Conservation (phyloP, 2,329 filamentous ascomycete genomes). For the Clonostachys solani region DNA sequence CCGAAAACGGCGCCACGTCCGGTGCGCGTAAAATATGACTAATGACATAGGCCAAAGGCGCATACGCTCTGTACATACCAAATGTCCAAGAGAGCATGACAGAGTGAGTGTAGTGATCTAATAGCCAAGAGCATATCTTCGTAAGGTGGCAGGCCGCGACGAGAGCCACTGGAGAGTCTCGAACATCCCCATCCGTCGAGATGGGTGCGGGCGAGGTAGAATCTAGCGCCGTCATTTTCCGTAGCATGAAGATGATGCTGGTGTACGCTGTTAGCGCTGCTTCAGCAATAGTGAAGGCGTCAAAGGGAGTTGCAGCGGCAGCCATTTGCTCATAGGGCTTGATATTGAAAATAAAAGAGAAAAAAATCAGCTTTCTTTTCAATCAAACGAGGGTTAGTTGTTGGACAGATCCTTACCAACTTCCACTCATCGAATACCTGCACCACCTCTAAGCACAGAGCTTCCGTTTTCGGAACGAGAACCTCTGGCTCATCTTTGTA, state of each 20-base stretch:
- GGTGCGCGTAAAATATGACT: slow-evolving; percentile 12
- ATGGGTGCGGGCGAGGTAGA: slow-evolving; percentile 16
- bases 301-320: slow-evolving; percentile 9
- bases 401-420: slow-evolving; percentile 8
- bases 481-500: slow-evolving; percentile 8
- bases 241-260: slow-evolving; percentile 25
- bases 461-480: slow-evolving; percentile 16
- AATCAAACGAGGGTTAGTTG: not conserved
- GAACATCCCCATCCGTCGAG: slow-evolving; percentile 17
- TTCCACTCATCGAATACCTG: slow-evolving; percentile 19
- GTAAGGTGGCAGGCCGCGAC: slow-evolving; percentile 15
- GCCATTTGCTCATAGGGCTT: slow-evolving; percentile 16
- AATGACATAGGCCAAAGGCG: slow-evolving; percentile 17
- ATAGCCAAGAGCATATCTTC: slow-evolving; percentile 8
- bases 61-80: slow-evolving; percentile 18
- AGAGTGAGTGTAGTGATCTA: slow-evolving; percentile 12
- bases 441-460: slow-evolving; percentile 16
- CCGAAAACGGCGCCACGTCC: slow-evolving; percentile 6
- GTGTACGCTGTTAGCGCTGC: slow-evolving; percentile 20
- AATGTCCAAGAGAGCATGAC: slow-evolving; percentile 14
- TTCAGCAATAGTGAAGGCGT: slow-evolving; percentile 18
- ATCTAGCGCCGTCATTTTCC: slow-evolving; percentile 17
- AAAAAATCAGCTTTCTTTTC: not conserved
- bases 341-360: not conserved
- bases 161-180: slow-evolving; percentile 18